A percentile compares a stretch with the other conserved stretches of the same genome.
phyloP scores from a whole-genome alignment of 768 basidiomycete genomes.

The Pleurotus platypus region DNA sequence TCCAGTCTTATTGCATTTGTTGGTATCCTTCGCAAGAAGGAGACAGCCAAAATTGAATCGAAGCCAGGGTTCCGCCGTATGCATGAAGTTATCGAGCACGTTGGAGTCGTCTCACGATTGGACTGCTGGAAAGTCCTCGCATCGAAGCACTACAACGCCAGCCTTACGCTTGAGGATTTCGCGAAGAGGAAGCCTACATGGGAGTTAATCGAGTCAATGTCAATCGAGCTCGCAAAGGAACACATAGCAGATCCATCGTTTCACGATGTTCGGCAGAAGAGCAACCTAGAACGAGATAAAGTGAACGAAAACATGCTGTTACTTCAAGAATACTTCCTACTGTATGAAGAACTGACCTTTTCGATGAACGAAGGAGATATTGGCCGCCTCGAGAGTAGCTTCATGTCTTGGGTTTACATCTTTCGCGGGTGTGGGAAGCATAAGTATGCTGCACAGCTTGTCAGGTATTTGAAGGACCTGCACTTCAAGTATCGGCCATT shows the following conservation, averaged over 20 bases:
- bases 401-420: conserved; percentile 21
- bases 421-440: conserved; percentile 28
- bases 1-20: conserved; percentile 20
- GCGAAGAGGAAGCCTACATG: conserved; percentile 24
- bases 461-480: conserved; percentile 21
- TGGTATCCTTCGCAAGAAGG: conserved; percentile 19
- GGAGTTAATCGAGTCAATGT: conserved; percentile 20
- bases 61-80: conserved; percentile 32
- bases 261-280: neutral
- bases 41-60: conserved; percentile 24
- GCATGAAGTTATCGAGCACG: conserved; percentile 31
- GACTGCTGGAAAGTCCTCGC: conserved; percentile 27
- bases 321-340: conserved; percentile 26
- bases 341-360: conserved; percentile 36
- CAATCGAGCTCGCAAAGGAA: conserved; percentile 16
- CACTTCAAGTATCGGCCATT: conserved; percentile 19
- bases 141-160: neutral
- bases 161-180: conserved; percentile 21
- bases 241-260: conserved; percentile 15
- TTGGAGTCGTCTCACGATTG: conserved; percentile 20
- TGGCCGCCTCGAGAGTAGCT: conserved; percentile 20
- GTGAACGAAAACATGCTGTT: conserved; percentile 30
- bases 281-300: conserved; percentile 19
- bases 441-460: conserved; percentile 28
- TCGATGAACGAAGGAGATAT: conserved; percentile 30